These are phyloP conservation scores for Colletotrichum incanum DNA, from an alignment of 2,329 filamentous ascomycete genomes.

Conservation along the genomic window DNA sequence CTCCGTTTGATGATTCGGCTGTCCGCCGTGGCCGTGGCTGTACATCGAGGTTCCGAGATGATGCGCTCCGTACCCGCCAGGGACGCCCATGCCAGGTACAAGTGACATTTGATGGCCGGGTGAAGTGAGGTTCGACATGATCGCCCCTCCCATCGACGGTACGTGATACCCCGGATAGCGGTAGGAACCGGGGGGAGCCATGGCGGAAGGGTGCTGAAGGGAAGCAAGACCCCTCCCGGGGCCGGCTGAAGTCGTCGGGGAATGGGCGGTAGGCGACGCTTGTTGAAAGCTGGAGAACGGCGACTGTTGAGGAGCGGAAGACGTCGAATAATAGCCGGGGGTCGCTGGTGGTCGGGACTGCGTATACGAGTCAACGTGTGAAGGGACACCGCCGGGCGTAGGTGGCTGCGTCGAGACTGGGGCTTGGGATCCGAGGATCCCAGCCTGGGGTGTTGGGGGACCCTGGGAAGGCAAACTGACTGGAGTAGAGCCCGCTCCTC, in stretches of 20 bases:
- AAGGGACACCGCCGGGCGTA: slow-evolving; percentile 66
- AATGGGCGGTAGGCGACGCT: slow-evolving; percentile 64
- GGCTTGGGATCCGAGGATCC: slow-evolving; percentile 66
- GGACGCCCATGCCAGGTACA: slow-evolving; percentile 71
- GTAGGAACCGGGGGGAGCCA: slow-evolving; percentile 64
- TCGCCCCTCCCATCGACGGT: slow-evolving; percentile 70
- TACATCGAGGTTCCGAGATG: slow-evolving; percentile 72
- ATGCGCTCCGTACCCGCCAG: slow-evolving; percentile 71
- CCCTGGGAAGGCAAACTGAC: slow-evolving; percentile 53
- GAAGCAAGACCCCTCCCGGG: slow-evolving; percentile 58
- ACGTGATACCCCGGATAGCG: slow-evolving; percentile 22
- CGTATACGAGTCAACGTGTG: slow-evolving; percentile 71
- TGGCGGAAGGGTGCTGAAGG: slow-evolving; percentile 46
- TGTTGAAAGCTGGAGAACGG: slow-evolving; percentile 60
- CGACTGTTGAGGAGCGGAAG: slow-evolving; percentile 63
- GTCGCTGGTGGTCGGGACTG: slow-evolving; percentile 69
- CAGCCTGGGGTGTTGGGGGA: slow-evolving; percentile 47
- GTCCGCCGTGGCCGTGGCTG: slow-evolving; percentile 64
- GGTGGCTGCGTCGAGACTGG: slow-evolving; percentile 59
- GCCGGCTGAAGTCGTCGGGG: slow-evolving; percentile 56
- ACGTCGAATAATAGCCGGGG: slow-evolving; percentile 73
- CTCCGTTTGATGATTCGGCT: slow-evolving; percentile 73
- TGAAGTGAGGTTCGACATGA: slow-evolving; percentile 85
- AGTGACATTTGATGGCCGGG: slow-evolving; percentile 81
- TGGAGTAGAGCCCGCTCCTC: slow-evolving; percentile 60